Percentiles rank a stretch among this genome's conserved stretches.
phyloP scores from a whole-genome alignment of 2,329 filamentous ascomycete species.

The Epichloe aotearoae region DNA sequence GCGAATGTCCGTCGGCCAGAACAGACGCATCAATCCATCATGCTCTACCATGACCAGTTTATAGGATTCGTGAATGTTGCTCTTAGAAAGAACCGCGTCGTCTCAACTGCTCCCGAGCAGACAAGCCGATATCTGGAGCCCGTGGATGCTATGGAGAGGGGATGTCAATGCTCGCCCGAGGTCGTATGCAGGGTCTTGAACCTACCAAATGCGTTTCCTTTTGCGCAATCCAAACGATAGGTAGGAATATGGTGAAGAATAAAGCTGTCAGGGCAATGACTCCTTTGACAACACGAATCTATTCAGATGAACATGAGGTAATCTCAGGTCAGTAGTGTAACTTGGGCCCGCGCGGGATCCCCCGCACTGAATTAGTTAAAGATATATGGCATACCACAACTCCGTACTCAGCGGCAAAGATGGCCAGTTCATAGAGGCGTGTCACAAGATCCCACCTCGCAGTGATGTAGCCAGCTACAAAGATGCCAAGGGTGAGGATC shows the following conservation, averaged over 20 bases:
- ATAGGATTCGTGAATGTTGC: constrained; percentile 8
- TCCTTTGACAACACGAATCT: constrained; percentile 78
- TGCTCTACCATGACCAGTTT: constrained; percentile 50
- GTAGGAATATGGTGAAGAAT: constrained; percentile 74
- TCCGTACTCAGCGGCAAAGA: constrained; percentile 98
- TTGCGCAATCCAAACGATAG: constrained; percentile 69
- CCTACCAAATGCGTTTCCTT: constrained; percentile 70
- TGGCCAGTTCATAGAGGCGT: constrained; percentile 87
- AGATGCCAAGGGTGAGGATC: constrained; percentile 88
- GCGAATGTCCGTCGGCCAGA: constrained; percentile 85
- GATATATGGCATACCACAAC: constrained; percentile 54
- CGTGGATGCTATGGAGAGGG: constrained; percentile 57
- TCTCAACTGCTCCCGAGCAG: constrained; percentile 87
- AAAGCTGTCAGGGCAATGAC: constrained; percentile 71
- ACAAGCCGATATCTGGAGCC: constrained; percentile 65
- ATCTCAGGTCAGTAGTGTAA: not conserved
- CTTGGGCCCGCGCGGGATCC: not conserved
- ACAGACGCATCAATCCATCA: constrained; percentile 93
- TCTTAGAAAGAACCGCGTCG: constrained; percentile 83
- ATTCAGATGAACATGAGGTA: not conserved
- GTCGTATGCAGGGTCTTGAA: not conserved
- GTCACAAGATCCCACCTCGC: constrained; percentile 98
- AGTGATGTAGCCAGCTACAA: constrained; percentile 98
- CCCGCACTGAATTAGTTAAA: not conserved
- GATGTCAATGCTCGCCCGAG: not conserved